Evolutionary conservation across 2,329 filamentous ascomycete species (phyloP).

Genomic region (Colletotrichum magnum): DNA sequence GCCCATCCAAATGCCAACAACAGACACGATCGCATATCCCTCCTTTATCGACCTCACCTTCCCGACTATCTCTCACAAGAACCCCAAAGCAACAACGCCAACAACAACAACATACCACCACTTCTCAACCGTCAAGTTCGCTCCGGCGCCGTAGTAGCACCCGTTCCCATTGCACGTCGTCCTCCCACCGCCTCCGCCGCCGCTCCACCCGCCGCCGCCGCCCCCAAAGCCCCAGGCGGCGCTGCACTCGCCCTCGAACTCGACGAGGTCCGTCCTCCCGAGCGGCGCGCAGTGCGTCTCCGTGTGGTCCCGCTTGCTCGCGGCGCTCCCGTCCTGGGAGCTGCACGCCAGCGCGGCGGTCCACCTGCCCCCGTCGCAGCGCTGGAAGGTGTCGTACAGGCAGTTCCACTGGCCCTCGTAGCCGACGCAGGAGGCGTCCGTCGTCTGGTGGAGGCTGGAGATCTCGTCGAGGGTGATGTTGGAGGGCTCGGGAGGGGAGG

Average conservation of each 20-base stretch:
- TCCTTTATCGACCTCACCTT: too few relatives aligned
- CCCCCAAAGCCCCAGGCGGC: constrained; percentile 25
- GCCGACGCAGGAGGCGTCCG: constrained; percentile 56
- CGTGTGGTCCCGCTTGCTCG: not conserved
- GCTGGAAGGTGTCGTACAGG: constrained; percentile 63
- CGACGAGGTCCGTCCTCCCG: constrained; percentile 31
- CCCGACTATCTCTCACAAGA: constrained; percentile 18
- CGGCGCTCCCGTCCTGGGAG: not conserved
- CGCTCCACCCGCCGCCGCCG: not conserved
- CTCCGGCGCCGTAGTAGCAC: constrained; percentile 27
- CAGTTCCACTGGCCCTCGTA: constrained; percentile 70
- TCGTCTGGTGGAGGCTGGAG: constrained; percentile 46
- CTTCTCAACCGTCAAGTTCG: constrained; percentile 12
- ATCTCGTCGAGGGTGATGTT: constrained; percentile 11
- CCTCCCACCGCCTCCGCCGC: not conserved
- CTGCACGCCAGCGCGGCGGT: constrained; percentile 47
- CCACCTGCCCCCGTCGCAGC: constrained; percentile 64
- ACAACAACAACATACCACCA: constrained; percentile 22
- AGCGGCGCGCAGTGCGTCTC: constrained; percentile 23
- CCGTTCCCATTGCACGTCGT: constrained; percentile 17
- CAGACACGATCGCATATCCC: not conserved
- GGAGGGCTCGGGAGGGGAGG: not conserved
- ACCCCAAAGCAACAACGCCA: constrained; percentile 9
- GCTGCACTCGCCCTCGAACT: constrained; percentile 31
- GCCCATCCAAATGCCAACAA: not conserved